A percentile compares a stretch with the other conserved stretches of the same genome.
These are phyloP conservation scores for Didymella arachidicola DNA, from an alignment of 2,329 filamentous ascomycete species.

Conservation along the genomic window DNA sequence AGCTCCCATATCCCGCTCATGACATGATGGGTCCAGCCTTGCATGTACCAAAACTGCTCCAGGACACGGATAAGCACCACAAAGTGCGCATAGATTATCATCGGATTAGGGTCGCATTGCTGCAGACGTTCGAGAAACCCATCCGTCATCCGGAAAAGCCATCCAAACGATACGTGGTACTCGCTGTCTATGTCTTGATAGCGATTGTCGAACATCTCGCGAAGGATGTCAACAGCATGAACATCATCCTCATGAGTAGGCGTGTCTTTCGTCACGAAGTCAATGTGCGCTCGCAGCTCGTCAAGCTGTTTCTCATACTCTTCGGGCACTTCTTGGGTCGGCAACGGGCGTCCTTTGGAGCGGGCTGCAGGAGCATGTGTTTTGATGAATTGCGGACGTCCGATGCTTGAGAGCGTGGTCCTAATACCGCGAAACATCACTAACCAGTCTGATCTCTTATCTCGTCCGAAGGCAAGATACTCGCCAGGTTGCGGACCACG, in stretches of 20 bases:
- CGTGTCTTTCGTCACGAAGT: conserved; percentile 11
- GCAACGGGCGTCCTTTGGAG: conserved; percentile 24
- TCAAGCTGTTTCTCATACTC: conserved; percentile 32
- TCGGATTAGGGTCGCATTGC: conserved; percentile 26
- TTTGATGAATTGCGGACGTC: conserved; percentile 13
- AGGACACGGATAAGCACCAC: conserved; percentile 36
- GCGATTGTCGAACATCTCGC: conserved; percentile 33
- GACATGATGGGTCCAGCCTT: conserved; percentile 41
- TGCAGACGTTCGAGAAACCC: conserved; percentile 36
- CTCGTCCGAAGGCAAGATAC: conserved; percentile 40
- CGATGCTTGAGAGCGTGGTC: conserved; percentile 30
- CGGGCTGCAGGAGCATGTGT: conserved; percentile 18
- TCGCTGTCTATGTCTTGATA: conserved; percentile 35
- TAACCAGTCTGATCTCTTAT: conserved; percentile 40
- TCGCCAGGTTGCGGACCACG: conserved; percentile 39
- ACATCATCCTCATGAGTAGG: conserved; percentile 16
- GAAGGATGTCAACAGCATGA: conserved; percentile 25
- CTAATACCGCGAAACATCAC: conserved; percentile 42
- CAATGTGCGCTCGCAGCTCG: conserved; percentile 27
- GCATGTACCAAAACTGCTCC: conserved; percentile 44
- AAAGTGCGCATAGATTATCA: conserved; percentile 42
- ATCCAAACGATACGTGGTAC: conserved; percentile 37
- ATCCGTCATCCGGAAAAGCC: conserved; percentile 39
- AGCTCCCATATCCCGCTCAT: conserved; percentile 36
- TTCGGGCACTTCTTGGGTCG: conserved; percentile 16